Conservation (phyloP, 805 yeast species). For the Candida schatavii region DNA sequence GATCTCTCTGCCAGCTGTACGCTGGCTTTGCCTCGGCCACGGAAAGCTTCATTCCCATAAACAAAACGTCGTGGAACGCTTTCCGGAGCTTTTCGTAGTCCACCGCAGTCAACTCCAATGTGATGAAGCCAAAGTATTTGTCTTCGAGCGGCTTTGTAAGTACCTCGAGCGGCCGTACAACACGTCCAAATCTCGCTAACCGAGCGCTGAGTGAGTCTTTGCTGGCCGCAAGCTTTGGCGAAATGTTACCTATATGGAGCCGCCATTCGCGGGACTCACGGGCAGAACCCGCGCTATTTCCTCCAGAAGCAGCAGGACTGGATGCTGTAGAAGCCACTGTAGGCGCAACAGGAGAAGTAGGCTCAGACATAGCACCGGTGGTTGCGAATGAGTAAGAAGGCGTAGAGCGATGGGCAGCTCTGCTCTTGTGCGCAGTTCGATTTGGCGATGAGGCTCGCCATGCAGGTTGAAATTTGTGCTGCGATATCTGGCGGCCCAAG, state of each 20-base stretch:
- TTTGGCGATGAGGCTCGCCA: too few species aligned
- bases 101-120: constrained; percentile 49
- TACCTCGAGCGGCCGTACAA: constrained; percentile 46
- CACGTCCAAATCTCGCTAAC: constrained; percentile 59
- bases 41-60: constrained; percentile 66
- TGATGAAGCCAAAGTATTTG: constrained; percentile 63
- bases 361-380: background rate
- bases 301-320: too few species aligned
- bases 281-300: too few species aligned
- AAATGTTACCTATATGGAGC: constrained; percentile 68
- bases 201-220: constrained; percentile 50
- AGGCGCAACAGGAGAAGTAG: too few species aligned
- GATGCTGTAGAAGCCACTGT: too few species aligned
- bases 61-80: constrained; percentile 67
- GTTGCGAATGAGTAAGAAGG: too few species aligned
- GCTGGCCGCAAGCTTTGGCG: constrained; percentile 47
- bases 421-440: too few species aligned
- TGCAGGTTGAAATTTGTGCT: too few species aligned
- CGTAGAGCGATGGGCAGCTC: too few species aligned
- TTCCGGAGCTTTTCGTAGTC: constrained; percentile 49
- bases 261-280: constrained; percentile 20
- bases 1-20: constrained; percentile 48
- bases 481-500: too few species aligned
- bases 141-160: constrained; percentile 55
- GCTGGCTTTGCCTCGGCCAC: constrained; percentile 62